Evolutionary conservation across 768 basidiomycete genomes (phyloP).

Genomic region (Kondoa malvinella): DNA sequence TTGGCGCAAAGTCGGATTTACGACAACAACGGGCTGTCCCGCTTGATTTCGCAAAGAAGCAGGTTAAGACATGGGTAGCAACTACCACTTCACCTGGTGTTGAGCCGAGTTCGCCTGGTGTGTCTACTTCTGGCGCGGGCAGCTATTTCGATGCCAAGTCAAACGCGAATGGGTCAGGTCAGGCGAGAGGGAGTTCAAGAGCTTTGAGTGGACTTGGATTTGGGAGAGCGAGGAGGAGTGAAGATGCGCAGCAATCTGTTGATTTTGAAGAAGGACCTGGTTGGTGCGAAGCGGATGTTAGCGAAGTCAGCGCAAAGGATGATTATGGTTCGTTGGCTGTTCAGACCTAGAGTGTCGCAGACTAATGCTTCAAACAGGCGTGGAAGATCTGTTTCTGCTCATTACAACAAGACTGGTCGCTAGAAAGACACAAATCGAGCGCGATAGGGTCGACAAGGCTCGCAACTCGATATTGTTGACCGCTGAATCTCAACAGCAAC

Average conservation of each 20-base stretch:
- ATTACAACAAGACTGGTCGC: slow-evolving; percentile 64
- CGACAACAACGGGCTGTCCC: slow-evolving; percentile 21
- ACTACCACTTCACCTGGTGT: background rate
- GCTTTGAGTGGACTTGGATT: background rate
- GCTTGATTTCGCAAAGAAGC: slow-evolving; percentile 62
- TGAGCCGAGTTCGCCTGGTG: background rate
- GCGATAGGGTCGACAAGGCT: slow-evolving; percentile 59
- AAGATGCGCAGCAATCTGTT: slow-evolving; percentile 33
- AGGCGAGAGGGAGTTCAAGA: background rate
- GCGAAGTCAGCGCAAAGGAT: slow-evolving; percentile 83
- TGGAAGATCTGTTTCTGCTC: slow-evolving; percentile 59
- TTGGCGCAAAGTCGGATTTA: slow-evolving; percentile 55
- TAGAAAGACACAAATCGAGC: slow-evolving; percentile 60
- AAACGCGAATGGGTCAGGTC: background rate
- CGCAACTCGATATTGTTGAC: slow-evolving; percentile 64
- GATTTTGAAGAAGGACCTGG: slow-evolving; percentile 34
- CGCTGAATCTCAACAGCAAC: slow-evolving; percentile 10
- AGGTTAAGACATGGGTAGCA: slow-evolving; percentile 62
- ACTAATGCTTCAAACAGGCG: slow-evolving; percentile 40
- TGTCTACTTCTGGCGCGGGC: background rate
- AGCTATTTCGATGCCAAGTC: background rate
- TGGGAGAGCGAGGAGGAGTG: background rate
- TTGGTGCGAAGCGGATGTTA: slow-evolving; percentile 74
- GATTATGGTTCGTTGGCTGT: slow-evolving; percentile 46
- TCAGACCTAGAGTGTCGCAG: background rate